These are phyloP conservation scores for Trapa bicornis DNA, from an alignment of 345 rosid species.

Conservation along the genomic window DNA sequence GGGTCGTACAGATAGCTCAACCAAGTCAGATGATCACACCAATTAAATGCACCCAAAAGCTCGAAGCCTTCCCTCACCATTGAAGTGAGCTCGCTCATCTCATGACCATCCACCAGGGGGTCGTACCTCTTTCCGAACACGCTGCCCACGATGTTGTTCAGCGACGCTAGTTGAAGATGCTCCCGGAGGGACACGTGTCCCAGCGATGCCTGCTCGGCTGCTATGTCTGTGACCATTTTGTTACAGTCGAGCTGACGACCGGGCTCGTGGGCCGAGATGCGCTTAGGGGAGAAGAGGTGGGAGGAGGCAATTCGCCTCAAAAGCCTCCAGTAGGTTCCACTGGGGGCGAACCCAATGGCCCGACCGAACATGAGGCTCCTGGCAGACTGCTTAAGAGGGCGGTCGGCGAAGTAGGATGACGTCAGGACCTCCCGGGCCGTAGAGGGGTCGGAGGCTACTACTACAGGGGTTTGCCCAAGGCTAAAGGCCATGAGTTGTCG, in stretches of 20 bases:
- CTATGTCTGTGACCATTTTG: slow-evolving; percentile 31
- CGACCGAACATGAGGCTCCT: slow-evolving; percentile 65
- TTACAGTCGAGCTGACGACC: slow-evolving; percentile 45
- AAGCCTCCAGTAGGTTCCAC: slow-evolving; percentile 77
- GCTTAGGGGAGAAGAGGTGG: slow-evolving; percentile 63
- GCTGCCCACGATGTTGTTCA: slow-evolving; percentile 77
- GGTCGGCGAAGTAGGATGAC: slow-evolving; percentile 60
- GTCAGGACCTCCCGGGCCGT: slow-evolving; percentile 63
- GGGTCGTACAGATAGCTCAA: slow-evolving; percentile 49
- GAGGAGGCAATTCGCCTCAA: slow-evolving; percentile 58
- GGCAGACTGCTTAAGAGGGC: slow-evolving; percentile 81
- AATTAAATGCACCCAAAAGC: slow-evolving; percentile 70
- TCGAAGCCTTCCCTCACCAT: slow-evolving; percentile 83
- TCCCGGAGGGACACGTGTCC: slow-evolving; percentile 40
- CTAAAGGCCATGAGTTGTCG: slow-evolving; percentile 74
- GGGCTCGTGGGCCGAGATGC: slow-evolving; percentile 47
- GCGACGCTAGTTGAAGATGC: slow-evolving; percentile 64
- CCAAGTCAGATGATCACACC: slow-evolving; percentile 73
- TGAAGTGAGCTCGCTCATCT: slow-evolving; percentile 33
- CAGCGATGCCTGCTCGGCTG: slow-evolving; percentile 22
- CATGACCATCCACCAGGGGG: slow-evolving; percentile 13
- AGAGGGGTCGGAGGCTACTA: slow-evolving; percentile 56
- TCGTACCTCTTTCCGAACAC: slow-evolving; percentile 70
- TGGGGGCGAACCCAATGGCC: slow-evolving; percentile 90
- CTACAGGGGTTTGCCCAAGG: slow-evolving; percentile 59